Evolutionary conservation across 2,329 filamentous ascomycete species (phyloP), one percentile per base, ranked within the genome.

Genomic region (Aspergillus costaricaensis): DNA sequence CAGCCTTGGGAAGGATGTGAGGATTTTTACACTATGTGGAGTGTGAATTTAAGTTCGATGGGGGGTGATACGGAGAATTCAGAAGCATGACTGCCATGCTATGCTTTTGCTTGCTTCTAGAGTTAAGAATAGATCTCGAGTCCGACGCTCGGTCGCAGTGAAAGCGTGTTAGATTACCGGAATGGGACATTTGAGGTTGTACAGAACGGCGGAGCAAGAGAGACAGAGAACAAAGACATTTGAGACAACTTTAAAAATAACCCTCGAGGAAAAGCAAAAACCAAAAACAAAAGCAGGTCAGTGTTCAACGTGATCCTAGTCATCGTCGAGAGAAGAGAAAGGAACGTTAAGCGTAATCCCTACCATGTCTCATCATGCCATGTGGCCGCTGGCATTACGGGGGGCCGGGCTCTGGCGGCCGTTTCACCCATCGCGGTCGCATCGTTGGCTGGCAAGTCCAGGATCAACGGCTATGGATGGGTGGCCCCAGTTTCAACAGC

Each of bases 261-360:
- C 23, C 47, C 47, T 32, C 25, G 47, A 12, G 47, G 17, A 30
- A 50, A 30, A 50, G 41, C 41, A 32, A 50, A 44, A 23, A 12
- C 6, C 1, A 7, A 44, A 44, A 12, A 43, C 39, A 43, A 43
- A 43, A 43, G 39, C 39, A 43, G 32, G 32, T 36, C 32, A 36
- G 32, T 36, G 32, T 36, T 14, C 32, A 36, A 36, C 12, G 32
- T 36, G 32, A 36, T 36, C 32, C 12, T 36, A 36, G 30, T 32
- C 9, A 32, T 12, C 10, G 12, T 5, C 4, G 10, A 36, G 27
- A 0, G 6, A 50, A 17, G 15, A 38, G 19, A 55, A 43, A 55
- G 39, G 53, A 55, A 32, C 53, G 53, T 55, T 55, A 55, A 55
- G 53, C 53, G 39, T 55, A 55, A 32, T 47, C 53, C 32, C 41